phyloP scores from a whole-genome alignment of 139 green algal genomes.

The Diplosphaera chodatii region DNA sequence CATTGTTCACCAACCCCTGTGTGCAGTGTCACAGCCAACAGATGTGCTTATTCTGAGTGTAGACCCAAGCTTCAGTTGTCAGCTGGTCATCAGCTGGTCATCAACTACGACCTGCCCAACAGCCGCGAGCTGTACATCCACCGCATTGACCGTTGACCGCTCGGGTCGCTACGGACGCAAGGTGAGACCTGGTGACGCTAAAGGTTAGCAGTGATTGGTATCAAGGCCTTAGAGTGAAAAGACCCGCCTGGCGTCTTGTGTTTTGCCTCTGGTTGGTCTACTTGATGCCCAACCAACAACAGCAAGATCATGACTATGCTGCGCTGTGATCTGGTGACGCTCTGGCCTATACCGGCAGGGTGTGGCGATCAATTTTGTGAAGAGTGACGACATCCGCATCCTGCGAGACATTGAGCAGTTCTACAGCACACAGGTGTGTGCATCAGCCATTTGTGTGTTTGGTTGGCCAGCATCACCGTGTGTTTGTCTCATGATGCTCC shows the following conservation, averaged over 20 bases:
- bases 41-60: too few species aligned
- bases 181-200: conserved; percentile 26
- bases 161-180: conserved; percentile 91
- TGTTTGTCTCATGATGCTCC: not conserved
- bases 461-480: too few species aligned
- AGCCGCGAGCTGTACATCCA: conserved; percentile 99
- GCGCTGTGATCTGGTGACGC: too few species aligned
- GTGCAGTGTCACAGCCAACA: too few species aligned
- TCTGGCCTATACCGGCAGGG: too few species aligned
- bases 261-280: too few species aligned
- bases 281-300: conserved; percentile 3
- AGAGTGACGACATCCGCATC: conserved; percentile 90
- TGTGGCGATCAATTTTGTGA: conserved; percentile 99
- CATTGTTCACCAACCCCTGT: too few species aligned
- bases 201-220: not conserved
- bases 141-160: conserved; percentile 93
- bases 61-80: too few species aligned
- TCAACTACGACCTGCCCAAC: conserved; percentile 99
- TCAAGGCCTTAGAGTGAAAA: not conserved
- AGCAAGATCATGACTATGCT: not conserved
- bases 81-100: too few species aligned
- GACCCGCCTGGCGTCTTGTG: not conserved
- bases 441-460: too few species aligned
- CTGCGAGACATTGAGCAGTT: conserved; percentile 98
- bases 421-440: conserved; percentile 73